Evolutionary conservation across 208 protist genomes (phyloP).

Genomic region (Blechomonas ayalai): DNA sequence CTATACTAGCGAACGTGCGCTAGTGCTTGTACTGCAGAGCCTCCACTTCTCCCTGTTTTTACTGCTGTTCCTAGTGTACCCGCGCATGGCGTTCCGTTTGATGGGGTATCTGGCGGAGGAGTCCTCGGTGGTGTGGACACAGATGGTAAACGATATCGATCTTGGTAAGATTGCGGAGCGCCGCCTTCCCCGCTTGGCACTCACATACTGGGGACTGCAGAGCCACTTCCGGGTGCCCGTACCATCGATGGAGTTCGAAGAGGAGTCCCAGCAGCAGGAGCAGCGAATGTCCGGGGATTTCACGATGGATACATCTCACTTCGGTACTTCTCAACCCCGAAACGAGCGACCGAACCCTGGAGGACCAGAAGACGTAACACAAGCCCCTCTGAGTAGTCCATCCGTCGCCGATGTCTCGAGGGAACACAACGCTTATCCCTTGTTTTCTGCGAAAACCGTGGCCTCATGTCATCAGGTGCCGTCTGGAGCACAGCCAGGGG

Average conservation of each 20-base stretch:
- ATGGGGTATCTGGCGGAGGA: constrained; percentile 73
- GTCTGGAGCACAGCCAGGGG: too few relatives aligned
- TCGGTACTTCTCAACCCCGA: too few relatives aligned
- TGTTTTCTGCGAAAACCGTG: too few relatives aligned
- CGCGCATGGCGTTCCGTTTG: constrained; percentile 63
- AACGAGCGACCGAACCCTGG: too few relatives aligned
- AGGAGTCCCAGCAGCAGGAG: background rate
- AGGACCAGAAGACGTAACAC: too few relatives aligned
- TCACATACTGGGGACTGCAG: constrained; percentile 61
- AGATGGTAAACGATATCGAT: constrained; percentile 82
- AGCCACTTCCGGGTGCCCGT: constrained; percentile 15
- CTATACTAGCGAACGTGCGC: constrained; percentile 29
- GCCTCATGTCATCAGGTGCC: too few relatives aligned
- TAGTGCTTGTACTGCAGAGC: constrained; percentile 38
- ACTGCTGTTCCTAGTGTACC: constrained; percentile 44
- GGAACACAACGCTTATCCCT: too few relatives aligned
- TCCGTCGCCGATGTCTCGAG: too few relatives aligned
- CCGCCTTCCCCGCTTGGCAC: constrained; percentile 30
- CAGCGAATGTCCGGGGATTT: background rate
- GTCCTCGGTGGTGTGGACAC: constrained; percentile 77
- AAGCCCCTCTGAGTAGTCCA: too few relatives aligned
- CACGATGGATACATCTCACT: too few relatives aligned
- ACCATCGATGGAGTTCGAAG: background rate
- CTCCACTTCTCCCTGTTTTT: constrained; percentile 43
- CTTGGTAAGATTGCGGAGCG: constrained; percentile 55